These are phyloP conservation scores for Cladophialophora psammophila DNA, from an alignment of 2,329 filamentous ascomycete species.

Conservation along the genomic window DNA sequence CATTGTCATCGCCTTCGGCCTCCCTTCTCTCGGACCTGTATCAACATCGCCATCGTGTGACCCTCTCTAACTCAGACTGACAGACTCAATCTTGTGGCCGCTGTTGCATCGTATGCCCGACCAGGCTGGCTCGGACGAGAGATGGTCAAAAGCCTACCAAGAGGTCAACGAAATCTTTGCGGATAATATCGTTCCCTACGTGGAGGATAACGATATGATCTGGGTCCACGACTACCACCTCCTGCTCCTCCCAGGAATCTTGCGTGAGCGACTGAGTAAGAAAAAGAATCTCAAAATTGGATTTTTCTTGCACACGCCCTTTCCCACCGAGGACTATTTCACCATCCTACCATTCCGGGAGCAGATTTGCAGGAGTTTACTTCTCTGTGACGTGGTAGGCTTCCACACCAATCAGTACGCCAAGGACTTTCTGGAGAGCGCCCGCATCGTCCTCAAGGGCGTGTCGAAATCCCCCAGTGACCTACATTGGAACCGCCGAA, in stretches of 20 bases:
- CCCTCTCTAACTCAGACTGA: background rate
- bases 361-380: slow-evolving; percentile 78
- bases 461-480: slow-evolving; percentile 67
- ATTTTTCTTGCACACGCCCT: slow-evolving; percentile 94
- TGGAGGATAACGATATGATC: slow-evolving; percentile 84
- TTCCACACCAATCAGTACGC: slow-evolving; percentile 99
- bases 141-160: slow-evolving; percentile 80
- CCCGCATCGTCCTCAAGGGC: slow-evolving; percentile 76
- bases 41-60: background rate
- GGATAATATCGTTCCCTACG: slow-evolving; percentile 78
- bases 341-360: slow-evolving; percentile 87
- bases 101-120: slow-evolving; percentile 90
- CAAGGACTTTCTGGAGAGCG: slow-evolving; percentile 87
- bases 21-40: background rate
- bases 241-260: slow-evolving; percentile 90
- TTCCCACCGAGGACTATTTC: slow-evolving; percentile 92
- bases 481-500: slow-evolving; percentile 82
- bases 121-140: slow-evolving; percentile 75
- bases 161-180: slow-evolving; percentile 91
- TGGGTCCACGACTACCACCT: slow-evolving; percentile 98
- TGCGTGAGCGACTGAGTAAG: slow-evolving; percentile 75
- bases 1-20: background rate
- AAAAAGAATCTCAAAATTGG: slow-evolving; percentile 85
- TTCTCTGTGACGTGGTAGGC: slow-evolving; percentile 90
- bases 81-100: slow-evolving; percentile 94